A percentile compares a stretch with the other conserved stretches of the same genome.
Evolutionary conservation across 2,329 filamentous ascomycete species (phyloP).

Genomic region (Drechslera avenae): DNA sequence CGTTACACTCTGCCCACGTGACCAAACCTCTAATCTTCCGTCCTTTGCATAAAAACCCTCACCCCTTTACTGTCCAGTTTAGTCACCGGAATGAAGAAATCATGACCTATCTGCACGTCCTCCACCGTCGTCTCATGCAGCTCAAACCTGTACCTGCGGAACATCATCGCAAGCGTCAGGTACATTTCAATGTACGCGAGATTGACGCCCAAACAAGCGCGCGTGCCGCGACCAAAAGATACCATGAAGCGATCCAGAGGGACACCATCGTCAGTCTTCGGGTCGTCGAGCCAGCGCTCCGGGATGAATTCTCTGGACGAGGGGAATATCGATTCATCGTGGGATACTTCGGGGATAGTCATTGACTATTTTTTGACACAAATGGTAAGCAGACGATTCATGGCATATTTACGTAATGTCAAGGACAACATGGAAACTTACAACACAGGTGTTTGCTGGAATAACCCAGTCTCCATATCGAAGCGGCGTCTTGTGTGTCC

Average conservation of each 20-base stretch:
- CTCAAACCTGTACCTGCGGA: conserved; percentile 39
- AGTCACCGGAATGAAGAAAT: conserved; percentile 48
- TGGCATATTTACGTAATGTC: no score
- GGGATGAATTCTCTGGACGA: conserved; percentile 44
- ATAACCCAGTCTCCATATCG: conserved; percentile 38
- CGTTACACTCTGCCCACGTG: background rate
- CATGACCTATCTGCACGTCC: conserved; percentile 44
- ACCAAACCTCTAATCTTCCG: conserved; percentile 19
- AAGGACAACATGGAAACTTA: background rate
- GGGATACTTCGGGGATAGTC: conserved; percentile 44
- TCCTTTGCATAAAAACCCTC: conserved; percentile 35
- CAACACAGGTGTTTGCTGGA: conserved; percentile 44
- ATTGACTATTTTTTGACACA: conserved; percentile 26
- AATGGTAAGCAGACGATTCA: background rate
- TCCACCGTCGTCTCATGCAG: conserved; percentile 34
- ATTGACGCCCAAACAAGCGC: conserved; percentile 52
- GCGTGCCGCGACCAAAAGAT: conserved; percentile 50
- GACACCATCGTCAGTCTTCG: conserved; percentile 36
- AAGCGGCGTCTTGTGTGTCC: conserved; percentile 33
- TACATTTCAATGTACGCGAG: conserved; percentile 45
- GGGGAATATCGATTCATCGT: conserved; percentile 48
- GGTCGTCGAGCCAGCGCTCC: conserved; percentile 49
- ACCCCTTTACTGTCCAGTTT: conserved; percentile 45
- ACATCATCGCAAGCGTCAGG: conserved; percentile 42
- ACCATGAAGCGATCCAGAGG: conserved; percentile 50